Evolutionary conservation across 2,329 filamentous ascomycete genomes (phyloP).

Genomic region (Pseudopyrenochaeta lycopersici): DNA sequence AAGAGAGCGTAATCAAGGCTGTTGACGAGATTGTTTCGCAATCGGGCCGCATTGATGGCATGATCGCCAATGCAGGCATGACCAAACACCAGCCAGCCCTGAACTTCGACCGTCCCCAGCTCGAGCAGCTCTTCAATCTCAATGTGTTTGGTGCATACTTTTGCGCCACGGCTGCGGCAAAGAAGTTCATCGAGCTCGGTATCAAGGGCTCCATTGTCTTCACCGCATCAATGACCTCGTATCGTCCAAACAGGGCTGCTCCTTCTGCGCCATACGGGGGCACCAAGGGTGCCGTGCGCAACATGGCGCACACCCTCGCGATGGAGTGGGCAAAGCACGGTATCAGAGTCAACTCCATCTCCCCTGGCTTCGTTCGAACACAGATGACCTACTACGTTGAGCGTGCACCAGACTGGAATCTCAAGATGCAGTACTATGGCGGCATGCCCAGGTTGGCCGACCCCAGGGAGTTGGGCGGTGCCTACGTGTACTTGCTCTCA

Average conservation of each 20-base stretch:
- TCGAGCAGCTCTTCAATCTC: constrained; percentile 58
- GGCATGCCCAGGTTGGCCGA: constrained; percentile 62
- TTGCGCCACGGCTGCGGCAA: constrained; percentile 57
- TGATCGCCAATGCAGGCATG: constrained; percentile 62
- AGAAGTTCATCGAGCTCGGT: constrained; percentile 55
- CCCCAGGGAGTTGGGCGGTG: constrained; percentile 61
- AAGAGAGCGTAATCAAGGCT: constrained; percentile 55
- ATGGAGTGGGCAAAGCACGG: constrained; percentile 85
- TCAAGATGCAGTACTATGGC: constrained; percentile 64
- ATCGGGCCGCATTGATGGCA: constrained; percentile 59
- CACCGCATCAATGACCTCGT: constrained; percentile 61
- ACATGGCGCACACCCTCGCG: constrained; percentile 67
- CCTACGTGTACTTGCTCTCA: constrained; percentile 59
- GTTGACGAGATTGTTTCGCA: constrained; percentile 59
- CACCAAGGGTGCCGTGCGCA: constrained; percentile 54
- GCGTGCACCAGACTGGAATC: constrained; percentile 59
- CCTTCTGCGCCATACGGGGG: constrained; percentile 60
- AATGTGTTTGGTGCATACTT: constrained; percentile 60
- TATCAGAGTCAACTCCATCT: constrained; percentile 86
- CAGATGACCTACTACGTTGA: constrained; percentile 62
- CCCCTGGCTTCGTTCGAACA: constrained; percentile 87
- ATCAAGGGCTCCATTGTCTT: constrained; percentile 61
- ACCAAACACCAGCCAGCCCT: constrained; percentile 63
- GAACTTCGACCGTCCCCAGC: constrained; percentile 60
- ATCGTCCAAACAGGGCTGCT: constrained; percentile 60